Base-by-base conservation (phyloP, 495 filamentous ascomycete species). In the Evansstolkia leycettana region DNA sequence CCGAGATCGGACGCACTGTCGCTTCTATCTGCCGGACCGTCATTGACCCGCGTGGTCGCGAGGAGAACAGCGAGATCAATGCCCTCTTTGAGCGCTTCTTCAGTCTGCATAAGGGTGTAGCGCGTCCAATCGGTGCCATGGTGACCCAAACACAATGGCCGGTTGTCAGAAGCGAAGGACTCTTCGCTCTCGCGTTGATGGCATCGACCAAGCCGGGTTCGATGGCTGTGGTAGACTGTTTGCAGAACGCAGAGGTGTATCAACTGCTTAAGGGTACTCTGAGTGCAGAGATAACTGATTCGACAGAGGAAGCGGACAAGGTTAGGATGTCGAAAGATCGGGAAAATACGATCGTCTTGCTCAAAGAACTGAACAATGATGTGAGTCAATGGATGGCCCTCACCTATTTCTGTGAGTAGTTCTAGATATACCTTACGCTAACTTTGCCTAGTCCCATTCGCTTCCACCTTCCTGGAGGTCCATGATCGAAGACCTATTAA, bases 151-250 rank as follows among this genome's bases (percentile, higher is more conserved):
- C 61, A 2, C 76, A 78, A 45, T 86, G 78, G 63, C 76, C 80
- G 0, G 65, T 76, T 15, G 63, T 89, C 11, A 67, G 76, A 7
- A 76, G 75, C 39, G 82, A 90, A 50, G 75, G 75, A 0, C 75
- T 80, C 61, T 85, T 88, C 48, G 75, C 77, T 2, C 59, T 88
- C 11, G 82, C 82, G 2, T 57, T 88, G 18, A 80, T 89, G 70
- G 70, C 73, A 7, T 62, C 58, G 15, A 58, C 43, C 23, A 42
- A 48, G 9, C 54, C 65, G 8, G 78, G 79, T 2, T 65, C 68
- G 15, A 37, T 46, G 16, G 55, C 64, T n/a, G 72, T 76, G 14
- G 42, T 64, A 4, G 54, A 63, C 25, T 57, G 65, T 14, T 42
- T 82, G 17, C 50, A 66, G n/a, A 55, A 64, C 6, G 52, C 63